Conservation (phyloP, 371 early-diverging fungal genomes). For the Globomyces sp. region DNA sequence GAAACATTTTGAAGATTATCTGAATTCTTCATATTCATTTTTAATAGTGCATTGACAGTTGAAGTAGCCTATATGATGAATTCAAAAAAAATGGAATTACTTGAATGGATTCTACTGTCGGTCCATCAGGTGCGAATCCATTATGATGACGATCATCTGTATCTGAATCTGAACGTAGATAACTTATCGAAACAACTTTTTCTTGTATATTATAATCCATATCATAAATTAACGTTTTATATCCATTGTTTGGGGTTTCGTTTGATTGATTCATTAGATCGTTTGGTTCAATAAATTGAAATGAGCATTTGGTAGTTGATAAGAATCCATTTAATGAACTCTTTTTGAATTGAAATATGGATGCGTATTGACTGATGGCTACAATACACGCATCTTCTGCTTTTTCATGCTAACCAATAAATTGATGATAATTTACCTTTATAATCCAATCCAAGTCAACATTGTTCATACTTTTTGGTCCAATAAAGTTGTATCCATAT, state of each 20-base stretch:
- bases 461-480: slow-evolving; percentile 38
- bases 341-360: slow-evolving; percentile 25
- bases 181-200: slow-evolving; percentile 26
- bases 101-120: not conserved
- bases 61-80: not conserved
- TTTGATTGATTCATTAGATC: not conserved
- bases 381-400: slow-evolving; percentile 35
- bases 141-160: slow-evolving; percentile 26
- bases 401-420: slow-evolving; percentile 32
- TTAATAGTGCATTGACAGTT: not conserved
- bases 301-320: slow-evolving; percentile 34
- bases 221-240: slow-evolving; percentile 42
- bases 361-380: slow-evolving; percentile 36
- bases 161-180: slow-evolving; percentile 29
- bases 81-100: not conserved
- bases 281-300: slow-evolving; percentile 31
- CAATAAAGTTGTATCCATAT: slow-evolving; percentile 44
- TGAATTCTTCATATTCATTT: slow-evolving; percentile 3
- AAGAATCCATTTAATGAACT: slow-evolving; percentile 36
- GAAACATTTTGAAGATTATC: not conserved
- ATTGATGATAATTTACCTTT: slow-evolving; percentile 33
- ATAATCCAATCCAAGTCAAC: slow-evolving; percentile 41
- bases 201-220: slow-evolving; percentile 36
- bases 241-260: slow-evolving; percentile 20
- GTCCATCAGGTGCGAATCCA: not conserved